Base-by-base conservation (phyloP, 441 rosid genomes). In the Iberis amara region DNA sequence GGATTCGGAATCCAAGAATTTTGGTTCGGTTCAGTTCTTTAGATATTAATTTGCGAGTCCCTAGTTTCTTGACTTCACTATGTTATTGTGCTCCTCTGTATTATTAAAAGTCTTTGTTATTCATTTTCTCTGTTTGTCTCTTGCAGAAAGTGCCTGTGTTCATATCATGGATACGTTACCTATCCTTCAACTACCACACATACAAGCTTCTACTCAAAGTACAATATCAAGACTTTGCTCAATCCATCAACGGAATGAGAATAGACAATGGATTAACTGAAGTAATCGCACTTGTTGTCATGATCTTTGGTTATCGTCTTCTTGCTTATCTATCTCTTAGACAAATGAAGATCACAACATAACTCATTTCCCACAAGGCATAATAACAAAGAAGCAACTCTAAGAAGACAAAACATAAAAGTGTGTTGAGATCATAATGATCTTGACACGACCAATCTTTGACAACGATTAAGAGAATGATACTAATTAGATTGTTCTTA, bases 131-230 rank as follows among this genome's bases (percentile, higher is more conserved):
- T 47, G 14, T 36, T 36, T 43, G 15, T 27, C 12, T 43, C 30
- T 8, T 52, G 77, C 94, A 92, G 98, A 77, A 70, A 73, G 94
- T 92, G 31, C 98, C 96, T 1, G 71, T 88, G 8, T 92, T 92
- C 51, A 79, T 81, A 3, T 70, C 95, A 7, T 92, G 98, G 96
- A 82, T 92, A 55, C 86, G 98, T 50, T 84, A 86, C 39, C 38
- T 92, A 66, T 92, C 98, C 8, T 92, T 88, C 78, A 92, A 86
- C 76, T 92, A 78, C 76, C 96, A 92, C 74, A 88, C 98, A 35
- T 92, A 88, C 61, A 92, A 82, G 80, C 92, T 92, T 49, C 96
- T 92, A 21, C 83, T 89, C 24, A 92, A 86, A 79, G 92, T 92
- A n/a, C 96, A 92, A 43, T 88, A 88, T 42, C 75, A 76, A 43